Conservation (phyloP, 164 flowering plant genomes). For the Macadamia tetraphylla region DNA sequence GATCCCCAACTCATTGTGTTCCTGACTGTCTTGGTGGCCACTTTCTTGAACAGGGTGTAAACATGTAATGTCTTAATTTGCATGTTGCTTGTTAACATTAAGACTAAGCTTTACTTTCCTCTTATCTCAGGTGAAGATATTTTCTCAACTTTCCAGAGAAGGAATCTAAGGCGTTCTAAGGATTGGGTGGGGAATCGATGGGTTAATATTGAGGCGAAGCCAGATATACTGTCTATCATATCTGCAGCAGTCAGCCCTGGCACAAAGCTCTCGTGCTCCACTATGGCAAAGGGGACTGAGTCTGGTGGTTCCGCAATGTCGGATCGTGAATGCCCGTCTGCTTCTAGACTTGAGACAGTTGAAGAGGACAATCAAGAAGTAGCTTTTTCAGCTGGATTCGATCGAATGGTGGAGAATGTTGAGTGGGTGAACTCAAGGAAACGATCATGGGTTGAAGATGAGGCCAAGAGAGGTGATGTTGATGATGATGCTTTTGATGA, state of each 20-base stretch:
- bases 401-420: constrained; percentile 10
- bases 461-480: constrained; percentile 7
- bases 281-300: constrained; percentile 27
- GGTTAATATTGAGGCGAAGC: constrained; percentile 60
- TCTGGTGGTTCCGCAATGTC: constrained; percentile 31
- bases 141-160: constrained; percentile 36
- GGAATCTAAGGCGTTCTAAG: constrained; percentile 59
- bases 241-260: constrained; percentile 34
- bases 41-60: neutral
- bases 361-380: constrained; percentile 29
- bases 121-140: constrained; percentile 64
- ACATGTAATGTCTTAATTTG: neutral
- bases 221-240: constrained; percentile 43
- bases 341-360: constrained; percentile 20
- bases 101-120: constrained; percentile 1
- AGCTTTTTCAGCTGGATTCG: constrained; percentile 10
- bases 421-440: constrained; percentile 18
- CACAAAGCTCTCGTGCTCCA: constrained; percentile 38
- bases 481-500: constrained; percentile 1
- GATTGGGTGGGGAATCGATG: constrained; percentile 75
- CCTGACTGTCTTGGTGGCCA: neutral
- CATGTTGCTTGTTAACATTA: neutral
- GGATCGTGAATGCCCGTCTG: constrained; percentile 15
- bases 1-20: neutral
- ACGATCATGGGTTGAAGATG: constrained; percentile 20